Percentiles rank a stretch among this genome's conserved stretches.
Evolutionary conservation across 73 alveolate genomes (phyloP).

Genomic region (Uronychia binucleata): DNA sequence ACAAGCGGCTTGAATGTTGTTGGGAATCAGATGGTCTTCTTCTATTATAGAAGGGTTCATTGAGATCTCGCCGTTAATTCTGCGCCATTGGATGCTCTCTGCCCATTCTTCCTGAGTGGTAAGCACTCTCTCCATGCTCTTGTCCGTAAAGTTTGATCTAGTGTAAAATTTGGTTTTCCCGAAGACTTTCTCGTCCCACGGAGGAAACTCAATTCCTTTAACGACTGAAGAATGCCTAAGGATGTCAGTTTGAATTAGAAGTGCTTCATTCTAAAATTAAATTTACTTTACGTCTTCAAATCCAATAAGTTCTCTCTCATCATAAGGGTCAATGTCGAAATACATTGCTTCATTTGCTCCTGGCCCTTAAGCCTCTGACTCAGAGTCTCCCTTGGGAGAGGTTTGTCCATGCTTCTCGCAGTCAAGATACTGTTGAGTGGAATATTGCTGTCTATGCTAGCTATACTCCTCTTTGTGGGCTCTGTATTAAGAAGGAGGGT

Average conservation of each 20-base stretch:
- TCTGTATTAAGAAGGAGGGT: neutral
- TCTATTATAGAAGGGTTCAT: slow-evolving; percentile 37
- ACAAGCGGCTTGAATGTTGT: slow-evolving; percentile 17
- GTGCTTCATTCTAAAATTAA: too few relatives aligned
- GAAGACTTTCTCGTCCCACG: slow-evolving; percentile 50
- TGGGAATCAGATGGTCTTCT: slow-evolving; percentile 23
- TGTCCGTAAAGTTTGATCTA: neutral
- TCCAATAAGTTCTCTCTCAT: slow-evolving; percentile 23
- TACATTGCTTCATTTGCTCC: slow-evolving; percentile 68
- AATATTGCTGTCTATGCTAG: neutral
- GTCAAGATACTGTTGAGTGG: neutral
- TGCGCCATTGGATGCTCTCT: slow-evolving; percentile 12
- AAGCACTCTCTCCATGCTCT: neutral
- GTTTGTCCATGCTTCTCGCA: neutral
- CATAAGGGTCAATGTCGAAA: slow-evolving; percentile 46
- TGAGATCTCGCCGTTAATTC: slow-evolving; percentile 36
- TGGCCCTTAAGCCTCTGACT: slow-evolving; percentile 9
- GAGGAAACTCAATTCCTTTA: slow-evolving; percentile 17
- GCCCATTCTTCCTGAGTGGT: neutral
- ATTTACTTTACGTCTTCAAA: slow-evolving; percentile 42
- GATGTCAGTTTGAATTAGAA: slow-evolving; percentile 13
- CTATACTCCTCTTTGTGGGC: neutral
- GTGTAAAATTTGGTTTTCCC: slow-evolving; percentile 40
- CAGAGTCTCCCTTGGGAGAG: neutral
- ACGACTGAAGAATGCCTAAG: slow-evolving; percentile 25